phyloP scores from a whole-genome alignment of 2,329 filamentous ascomycete species.

The Leptographium flavum region DNA sequence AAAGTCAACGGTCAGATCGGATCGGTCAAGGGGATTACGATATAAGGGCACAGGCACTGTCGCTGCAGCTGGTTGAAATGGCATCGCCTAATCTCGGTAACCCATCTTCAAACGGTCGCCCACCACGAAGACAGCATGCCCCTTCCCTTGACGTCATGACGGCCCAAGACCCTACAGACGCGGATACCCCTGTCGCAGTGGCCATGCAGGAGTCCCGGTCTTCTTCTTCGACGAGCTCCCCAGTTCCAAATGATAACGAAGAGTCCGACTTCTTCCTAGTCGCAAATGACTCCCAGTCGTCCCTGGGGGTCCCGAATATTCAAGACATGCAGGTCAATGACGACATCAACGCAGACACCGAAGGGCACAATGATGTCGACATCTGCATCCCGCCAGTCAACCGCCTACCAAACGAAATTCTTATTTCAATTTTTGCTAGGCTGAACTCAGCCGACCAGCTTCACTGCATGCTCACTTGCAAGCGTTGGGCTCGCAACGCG shows the following conservation, averaged over 20 bases:
- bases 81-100: not conserved
- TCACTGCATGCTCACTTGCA: constrained; percentile 86
- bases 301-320: constrained; percentile 66
- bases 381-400: constrained; percentile 66
- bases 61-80: constrained; percentile 1
- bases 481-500: constrained; percentile 81
- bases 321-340: constrained; percentile 58
- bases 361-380: constrained; percentile 13
- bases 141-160: constrained; percentile 13
- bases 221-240: constrained; percentile 60
- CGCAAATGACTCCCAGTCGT: constrained; percentile 87
- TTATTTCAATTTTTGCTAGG: constrained; percentile 84
- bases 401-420: constrained; percentile 80
- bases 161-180: constrained; percentile 11
- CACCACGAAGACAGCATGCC: constrained; percentile 6
- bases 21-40: not conserved
- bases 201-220: constrained; percentile 36
- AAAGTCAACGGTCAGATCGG: not conserved
- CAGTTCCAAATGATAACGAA: constrained; percentile 64
- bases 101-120: not conserved
- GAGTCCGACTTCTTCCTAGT: constrained; percentile 87
- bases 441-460: constrained; percentile 64
- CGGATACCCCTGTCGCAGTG: constrained; percentile 16
- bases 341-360: constrained; percentile 23
- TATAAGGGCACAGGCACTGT: not conserved